Conservation (phyloP, 2,329 filamentous ascomycete species). For the Fusarium musae region DNA sequence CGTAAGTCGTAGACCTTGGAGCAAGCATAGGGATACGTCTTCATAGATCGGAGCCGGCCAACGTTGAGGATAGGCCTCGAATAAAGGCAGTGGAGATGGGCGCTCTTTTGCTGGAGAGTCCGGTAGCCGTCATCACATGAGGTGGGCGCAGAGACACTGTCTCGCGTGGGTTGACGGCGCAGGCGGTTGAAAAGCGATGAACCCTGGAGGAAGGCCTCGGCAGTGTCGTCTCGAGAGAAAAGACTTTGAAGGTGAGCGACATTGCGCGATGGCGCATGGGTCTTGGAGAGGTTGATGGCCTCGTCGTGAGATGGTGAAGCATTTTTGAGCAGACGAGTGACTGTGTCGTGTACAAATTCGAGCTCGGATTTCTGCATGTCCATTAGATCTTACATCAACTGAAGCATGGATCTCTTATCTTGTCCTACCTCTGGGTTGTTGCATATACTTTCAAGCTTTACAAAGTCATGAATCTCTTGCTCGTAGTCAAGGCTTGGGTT, state of each 20-base stretch:
- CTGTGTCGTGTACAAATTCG: conserved; percentile 59
- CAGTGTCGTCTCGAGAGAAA: conserved; percentile 61
- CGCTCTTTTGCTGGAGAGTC: conserved; percentile 68
- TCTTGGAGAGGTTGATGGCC: conserved; percentile 47
- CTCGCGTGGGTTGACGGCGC: conserved; percentile 51
- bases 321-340: conserved; percentile 58
- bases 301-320: conserved; percentile 51
- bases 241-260: conserved; percentile 56
- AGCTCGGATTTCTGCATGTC: conserved; percentile 54
- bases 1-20: conserved; percentile 79
- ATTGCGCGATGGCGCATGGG: conserved; percentile 60
- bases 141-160: conserved; percentile 29
- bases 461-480: conserved; percentile 56
- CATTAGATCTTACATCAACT: not conserved
- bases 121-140: conserved; percentile 9
- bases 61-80: conserved; percentile 66
- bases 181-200: conserved; percentile 73
- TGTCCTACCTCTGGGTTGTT: conserved; percentile 38
- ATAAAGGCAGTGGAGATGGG: conserved; percentile 76
- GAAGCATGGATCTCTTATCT: not conserved
- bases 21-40: conserved; percentile 70
- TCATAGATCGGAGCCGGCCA: conserved; percentile 50
- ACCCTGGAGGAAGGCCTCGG: conserved; percentile 69
- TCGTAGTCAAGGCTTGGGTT: conserved; percentile 55
- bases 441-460: conserved; percentile 59